Evolutionary conservation across 805 yeast genomes (phyloP).

Genomic region (Hanseniaspora pseudoguilliermondii): DNA sequence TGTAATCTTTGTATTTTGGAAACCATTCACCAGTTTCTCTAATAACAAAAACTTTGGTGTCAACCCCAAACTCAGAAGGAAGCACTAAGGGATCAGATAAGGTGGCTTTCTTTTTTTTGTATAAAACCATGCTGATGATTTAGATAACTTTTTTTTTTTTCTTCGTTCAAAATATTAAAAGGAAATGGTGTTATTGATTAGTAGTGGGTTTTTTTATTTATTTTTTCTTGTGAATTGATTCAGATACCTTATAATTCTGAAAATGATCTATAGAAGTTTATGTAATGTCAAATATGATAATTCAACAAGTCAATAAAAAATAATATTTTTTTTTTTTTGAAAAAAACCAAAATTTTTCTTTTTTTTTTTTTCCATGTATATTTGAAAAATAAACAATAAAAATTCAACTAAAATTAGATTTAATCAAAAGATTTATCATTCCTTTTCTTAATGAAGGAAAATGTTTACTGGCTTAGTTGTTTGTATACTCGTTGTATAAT

Average conservation of each 20-base stretch:
- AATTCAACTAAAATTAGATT: not conserved
- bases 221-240: no score
- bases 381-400: no score
- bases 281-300: not conserved
- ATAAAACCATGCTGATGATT: slow-evolving; percentile 43
- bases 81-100: slow-evolving; percentile 44
- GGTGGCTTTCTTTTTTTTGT: slow-evolving; percentile 58
- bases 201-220: no score
- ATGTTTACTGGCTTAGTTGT: no score
- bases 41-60: slow-evolving; percentile 64
- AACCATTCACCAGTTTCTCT: slow-evolving; percentile 87
- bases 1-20: slow-evolving; percentile 57
- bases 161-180: not conserved
- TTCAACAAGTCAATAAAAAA: not conserved
- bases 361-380: not conserved
- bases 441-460: not conserved
- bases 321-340: not conserved
- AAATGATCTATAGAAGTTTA: no score
- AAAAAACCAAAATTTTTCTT: not conserved
- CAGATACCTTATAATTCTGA: no score
- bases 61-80: slow-evolving; percentile 36
- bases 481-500: no score
- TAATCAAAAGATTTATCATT: slow-evolving; percentile 1
- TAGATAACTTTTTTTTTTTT: not conserved
- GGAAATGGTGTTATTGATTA: no score